Evolutionary conservation across 164 flowering plant genomes (phyloP).

Genomic region (Piper longum): DNA sequence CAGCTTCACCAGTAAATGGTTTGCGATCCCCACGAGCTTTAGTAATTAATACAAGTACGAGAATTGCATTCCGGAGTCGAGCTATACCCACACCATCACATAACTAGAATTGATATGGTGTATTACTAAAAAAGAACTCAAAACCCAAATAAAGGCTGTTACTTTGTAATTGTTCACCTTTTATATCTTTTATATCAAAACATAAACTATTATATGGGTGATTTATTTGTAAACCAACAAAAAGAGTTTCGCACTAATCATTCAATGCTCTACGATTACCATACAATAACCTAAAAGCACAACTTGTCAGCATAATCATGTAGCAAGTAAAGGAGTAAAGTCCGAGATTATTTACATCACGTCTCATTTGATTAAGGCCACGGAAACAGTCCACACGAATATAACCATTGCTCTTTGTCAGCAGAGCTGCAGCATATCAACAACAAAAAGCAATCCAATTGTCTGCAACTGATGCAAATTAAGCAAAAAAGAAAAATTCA

Average conservation of each 20-base stretch:
- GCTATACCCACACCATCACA: conserved; percentile 99
- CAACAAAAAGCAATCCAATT: conserved; percentile 74
- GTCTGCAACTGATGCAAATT: conserved; percentile 76
- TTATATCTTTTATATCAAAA: no score
- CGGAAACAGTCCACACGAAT: conserved; percentile 96
- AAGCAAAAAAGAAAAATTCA: conserved; percentile 5
- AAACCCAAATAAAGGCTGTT: no score
- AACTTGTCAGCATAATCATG: no score
- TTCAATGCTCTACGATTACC: no score
- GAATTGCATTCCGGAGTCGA: conserved; percentile 79
- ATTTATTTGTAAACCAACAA: no score
- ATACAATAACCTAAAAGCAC: no score
- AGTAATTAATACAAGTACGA: conserved; percentile 55
- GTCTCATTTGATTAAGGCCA: conserved; percentile 98
- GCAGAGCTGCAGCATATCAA: conserved; percentile 94
- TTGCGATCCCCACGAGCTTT: conserved; percentile 63
- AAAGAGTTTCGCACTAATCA: no score
- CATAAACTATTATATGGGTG: no score
- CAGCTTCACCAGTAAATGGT: conserved; percentile 82
- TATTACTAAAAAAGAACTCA: no score
- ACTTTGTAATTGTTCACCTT: no score
- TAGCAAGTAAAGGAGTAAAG: background rate
- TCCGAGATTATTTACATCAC: conserved; percentile 53
- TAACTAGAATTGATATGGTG: conserved; percentile 33
- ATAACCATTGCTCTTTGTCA: conserved; percentile 63